These are phyloP conservation scores for Dendrocalamus sinicus DNA, from an alignment of 176 grass and related monocot genomes.

Conservation along the genomic window DNA sequence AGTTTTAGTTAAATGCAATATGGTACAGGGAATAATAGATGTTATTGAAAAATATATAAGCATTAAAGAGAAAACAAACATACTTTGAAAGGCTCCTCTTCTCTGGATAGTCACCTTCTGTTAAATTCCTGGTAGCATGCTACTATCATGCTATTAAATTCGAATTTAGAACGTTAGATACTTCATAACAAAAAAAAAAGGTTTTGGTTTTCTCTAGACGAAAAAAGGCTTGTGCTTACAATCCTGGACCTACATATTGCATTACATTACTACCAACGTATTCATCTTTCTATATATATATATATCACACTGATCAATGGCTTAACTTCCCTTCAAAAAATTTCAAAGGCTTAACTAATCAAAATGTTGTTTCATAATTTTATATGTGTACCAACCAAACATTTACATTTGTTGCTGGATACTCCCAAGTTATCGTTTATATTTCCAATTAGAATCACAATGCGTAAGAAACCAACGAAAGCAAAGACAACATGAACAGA, in stretches of 20 bases:
- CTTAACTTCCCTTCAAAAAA: background rate
- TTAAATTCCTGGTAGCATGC: slow-evolving; percentile 57
- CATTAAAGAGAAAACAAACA: slow-evolving; percentile 52
- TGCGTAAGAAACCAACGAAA: slow-evolving; percentile 29
- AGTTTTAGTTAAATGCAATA: background rate
- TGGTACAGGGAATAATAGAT: background rate
- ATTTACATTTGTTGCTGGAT: background rate
- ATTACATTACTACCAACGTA: background rate
- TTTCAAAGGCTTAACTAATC: background rate
- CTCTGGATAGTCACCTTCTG: slow-evolving; percentile 50
- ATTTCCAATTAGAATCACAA: slow-evolving; percentile 7
- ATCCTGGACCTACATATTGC: background rate
- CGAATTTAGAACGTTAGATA: slow-evolving; percentile 56
- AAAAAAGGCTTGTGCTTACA: background rate
- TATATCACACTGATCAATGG: background rate
- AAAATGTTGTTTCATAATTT: background rate
- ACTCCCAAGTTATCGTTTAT: background rate
- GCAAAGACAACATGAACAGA: background rate
- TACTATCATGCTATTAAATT: slow-evolving; percentile 55
- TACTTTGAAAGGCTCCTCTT: slow-evolving; percentile 56
- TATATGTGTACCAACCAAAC: background rate
- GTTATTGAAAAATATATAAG: slow-evolving; percentile 4
- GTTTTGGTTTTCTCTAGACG: background rate
- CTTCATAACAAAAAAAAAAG: slow-evolving; percentile 24
- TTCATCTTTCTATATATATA: background rate